Conservation (phyloP, 2,329 filamentous ascomycete genomes). For the Stemphylium lycopersici region DNA sequence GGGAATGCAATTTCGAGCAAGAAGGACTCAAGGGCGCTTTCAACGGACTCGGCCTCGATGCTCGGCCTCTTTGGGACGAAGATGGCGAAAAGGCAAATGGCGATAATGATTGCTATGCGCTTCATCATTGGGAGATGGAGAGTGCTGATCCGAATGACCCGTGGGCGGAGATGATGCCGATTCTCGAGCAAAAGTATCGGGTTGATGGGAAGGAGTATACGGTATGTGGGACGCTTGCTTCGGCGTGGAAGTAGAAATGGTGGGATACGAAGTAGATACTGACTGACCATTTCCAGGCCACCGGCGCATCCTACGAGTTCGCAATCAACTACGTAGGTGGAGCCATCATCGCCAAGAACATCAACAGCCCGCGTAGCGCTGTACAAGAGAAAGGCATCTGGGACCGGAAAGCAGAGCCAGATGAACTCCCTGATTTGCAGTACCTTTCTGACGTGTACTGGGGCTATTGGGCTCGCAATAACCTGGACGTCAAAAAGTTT, state of each 20-base stretch:
- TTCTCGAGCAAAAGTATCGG: slow-evolving; percentile 19
- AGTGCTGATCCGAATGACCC: neutral
- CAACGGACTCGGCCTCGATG: slow-evolving; percentile 13
- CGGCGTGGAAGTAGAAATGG: neutral
- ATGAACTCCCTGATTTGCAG: slow-evolving; percentile 28
- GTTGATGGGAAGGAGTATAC: slow-evolving; percentile 18
- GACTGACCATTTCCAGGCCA: slow-evolving; percentile 14
- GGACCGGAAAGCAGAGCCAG: slow-evolving; percentile 8
- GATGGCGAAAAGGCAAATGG: slow-evolving; percentile 2
- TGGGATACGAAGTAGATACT: neutral
- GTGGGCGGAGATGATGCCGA: neutral
- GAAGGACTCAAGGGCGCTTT: slow-evolving; percentile 12
- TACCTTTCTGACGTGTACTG: slow-evolving; percentile 29
- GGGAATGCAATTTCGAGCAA: slow-evolving; percentile 11
- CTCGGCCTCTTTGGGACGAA: slow-evolving; percentile 5
- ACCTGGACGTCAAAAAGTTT: slow-evolving; percentile 24
- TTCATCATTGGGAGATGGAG: slow-evolving; percentile 18
- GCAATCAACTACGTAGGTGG: slow-evolving; percentile 20
- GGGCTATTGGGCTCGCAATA: slow-evolving; percentile 26
- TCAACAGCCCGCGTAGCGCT: slow-evolving; percentile 14
- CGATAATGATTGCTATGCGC: slow-evolving; percentile 13
- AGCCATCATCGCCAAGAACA: slow-evolving; percentile 15
- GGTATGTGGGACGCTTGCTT: neutral
- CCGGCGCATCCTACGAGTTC: slow-evolving; percentile 23
- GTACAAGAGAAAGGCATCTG: slow-evolving; percentile 5